Percentiles rank a stretch among this genome's conserved stretches.
Conservation (phyloP, 2,329 filamentous ascomycete genomes). For the Xylariomycetidae sp. region DNA sequence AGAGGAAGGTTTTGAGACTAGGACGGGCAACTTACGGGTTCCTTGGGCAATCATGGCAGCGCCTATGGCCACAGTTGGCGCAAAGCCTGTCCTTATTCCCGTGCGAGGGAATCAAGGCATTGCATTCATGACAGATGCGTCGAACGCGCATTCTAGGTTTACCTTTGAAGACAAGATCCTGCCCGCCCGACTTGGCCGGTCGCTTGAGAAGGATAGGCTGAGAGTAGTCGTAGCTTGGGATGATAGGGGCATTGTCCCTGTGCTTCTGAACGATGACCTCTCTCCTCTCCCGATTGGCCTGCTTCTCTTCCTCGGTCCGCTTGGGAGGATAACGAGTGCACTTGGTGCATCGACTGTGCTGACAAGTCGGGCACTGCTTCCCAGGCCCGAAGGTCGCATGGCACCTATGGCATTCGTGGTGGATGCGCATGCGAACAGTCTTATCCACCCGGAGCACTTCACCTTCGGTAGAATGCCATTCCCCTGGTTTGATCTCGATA, state of each 20-base stretch:
- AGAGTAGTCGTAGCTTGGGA: constrained; percentile 46
- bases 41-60: constrained; percentile 76
- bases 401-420: constrained; percentile 78
- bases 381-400: constrained; percentile 66
- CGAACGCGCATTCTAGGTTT: constrained; percentile 68
- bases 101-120: constrained; percentile 53
- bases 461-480: constrained; percentile 49
- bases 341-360: constrained; percentile 75
- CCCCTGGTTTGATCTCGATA: constrained; percentile 49
- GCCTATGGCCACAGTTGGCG: constrained; percentile 62
- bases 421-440: constrained; percentile 72
- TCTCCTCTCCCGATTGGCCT: constrained; percentile 47
- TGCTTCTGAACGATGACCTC: constrained; percentile 49
- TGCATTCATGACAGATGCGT: constrained; percentile 72
- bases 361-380: constrained; percentile 71
- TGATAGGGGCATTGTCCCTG: constrained; percentile 51
- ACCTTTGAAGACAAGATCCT: constrained; percentile 64
- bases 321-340: constrained; percentile 72
- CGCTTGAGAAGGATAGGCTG: constrained; percentile 54
- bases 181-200: constrained; percentile 61
- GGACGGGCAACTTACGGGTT: constrained; percentile 59
- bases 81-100: constrained; percentile 53
- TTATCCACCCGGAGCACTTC: constrained; percentile 65
- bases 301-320: constrained; percentile 51
- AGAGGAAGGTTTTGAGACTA: too few relatives aligned